These are phyloP conservation scores for Chlamydomonas asymmetrica DNA, from an alignment of 139 green algal species.

Conservation along the genomic window DNA sequence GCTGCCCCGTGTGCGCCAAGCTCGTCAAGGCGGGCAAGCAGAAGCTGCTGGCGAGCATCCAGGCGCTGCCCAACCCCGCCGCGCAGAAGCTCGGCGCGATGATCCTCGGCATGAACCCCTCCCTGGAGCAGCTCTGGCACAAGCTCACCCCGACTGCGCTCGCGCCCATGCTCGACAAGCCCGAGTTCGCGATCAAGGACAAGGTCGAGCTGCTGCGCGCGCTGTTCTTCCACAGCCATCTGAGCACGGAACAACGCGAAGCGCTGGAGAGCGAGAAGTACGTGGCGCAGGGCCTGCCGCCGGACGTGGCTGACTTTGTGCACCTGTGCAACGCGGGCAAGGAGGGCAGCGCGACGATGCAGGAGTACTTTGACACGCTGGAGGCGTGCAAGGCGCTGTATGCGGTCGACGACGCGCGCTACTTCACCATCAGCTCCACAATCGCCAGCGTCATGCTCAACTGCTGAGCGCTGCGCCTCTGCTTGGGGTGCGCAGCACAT, in stretches of 20 bases:
- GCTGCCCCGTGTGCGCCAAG: slow-evolving; percentile 34
- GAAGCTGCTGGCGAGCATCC: slow-evolving; percentile 35
- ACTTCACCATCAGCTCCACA: slow-evolving; percentile 39
- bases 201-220: slow-evolving; percentile 46
- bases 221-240: slow-evolving; percentile 34
- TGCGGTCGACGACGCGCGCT: slow-evolving; percentile 44
- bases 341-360: slow-evolving; percentile 26
- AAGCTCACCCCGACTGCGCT: slow-evolving; percentile 29
- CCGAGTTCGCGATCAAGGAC: slow-evolving; percentile 31
- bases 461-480: too few species aligned
- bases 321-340: slow-evolving; percentile 41
- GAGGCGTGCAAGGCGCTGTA: slow-evolving; percentile 42
- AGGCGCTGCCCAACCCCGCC: slow-evolving; percentile 17
- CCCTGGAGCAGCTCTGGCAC: slow-evolving; percentile 50
- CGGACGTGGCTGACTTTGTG: slow-evolving; percentile 41
- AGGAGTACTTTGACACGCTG: slow-evolving; percentile 50
- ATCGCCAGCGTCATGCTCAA: slow-evolving; percentile 37
- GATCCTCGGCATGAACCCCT: slow-evolving; percentile 34
- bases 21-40: slow-evolving; percentile 24
- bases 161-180: slow-evolving; percentile 34
- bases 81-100: slow-evolving; percentile 45
- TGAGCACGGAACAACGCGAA: slow-evolving; percentile 12
- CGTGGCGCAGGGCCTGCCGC: slow-evolving; percentile 37
- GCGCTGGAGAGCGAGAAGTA: slow-evolving; percentile 29
- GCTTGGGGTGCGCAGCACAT: too few species aligned